Conservation (phyloP, 768 basidiomycete species). For the Kwoniella dendrophila region DNA sequence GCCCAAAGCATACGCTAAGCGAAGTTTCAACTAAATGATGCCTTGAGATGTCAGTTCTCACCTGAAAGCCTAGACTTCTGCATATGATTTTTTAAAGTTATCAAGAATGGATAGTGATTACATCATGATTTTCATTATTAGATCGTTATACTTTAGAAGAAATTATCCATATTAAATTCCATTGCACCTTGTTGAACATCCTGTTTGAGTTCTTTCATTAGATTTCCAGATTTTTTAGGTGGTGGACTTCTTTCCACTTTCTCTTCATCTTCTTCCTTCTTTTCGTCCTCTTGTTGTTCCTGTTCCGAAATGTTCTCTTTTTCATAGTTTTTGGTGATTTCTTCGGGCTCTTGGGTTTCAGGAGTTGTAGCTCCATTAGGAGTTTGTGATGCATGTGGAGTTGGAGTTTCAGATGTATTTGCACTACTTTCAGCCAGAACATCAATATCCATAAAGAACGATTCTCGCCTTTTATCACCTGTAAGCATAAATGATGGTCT, state of each 20-base stretch:
- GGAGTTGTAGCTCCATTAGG: conserved; percentile 1
- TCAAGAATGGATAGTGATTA: too few species aligned
- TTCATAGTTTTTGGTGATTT: neutral
- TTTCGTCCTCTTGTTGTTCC: conserved; percentile 3
- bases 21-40: too few species aligned
- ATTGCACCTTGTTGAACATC: conserved; percentile 62
- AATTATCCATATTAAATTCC: conserved; percentile 53
- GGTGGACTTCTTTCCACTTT: conserved; percentile 58
- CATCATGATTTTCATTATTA: too few species aligned
- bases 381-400: neutral
- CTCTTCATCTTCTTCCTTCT: neutral
- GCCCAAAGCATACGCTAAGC: too few species aligned
- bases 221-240: conserved; percentile 64
- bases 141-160: too few species aligned
- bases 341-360: conserved; percentile 59
- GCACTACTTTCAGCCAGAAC: conserved; percentile 60
- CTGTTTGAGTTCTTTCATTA: conserved; percentile 89
- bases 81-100: too few species aligned
- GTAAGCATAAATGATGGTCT: conserved; percentile 51
- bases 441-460: conserved; percentile 89
- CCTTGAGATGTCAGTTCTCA: too few species aligned
- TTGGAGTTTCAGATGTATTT: neutral
- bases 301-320: conserved; percentile 10
- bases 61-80: too few species aligned
- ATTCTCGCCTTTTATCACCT: conserved; percentile 62